Evolutionary conservation across 2,329 filamentous ascomycete genomes (phyloP).

Genomic region (Leptoxyphium fumago): DNA sequence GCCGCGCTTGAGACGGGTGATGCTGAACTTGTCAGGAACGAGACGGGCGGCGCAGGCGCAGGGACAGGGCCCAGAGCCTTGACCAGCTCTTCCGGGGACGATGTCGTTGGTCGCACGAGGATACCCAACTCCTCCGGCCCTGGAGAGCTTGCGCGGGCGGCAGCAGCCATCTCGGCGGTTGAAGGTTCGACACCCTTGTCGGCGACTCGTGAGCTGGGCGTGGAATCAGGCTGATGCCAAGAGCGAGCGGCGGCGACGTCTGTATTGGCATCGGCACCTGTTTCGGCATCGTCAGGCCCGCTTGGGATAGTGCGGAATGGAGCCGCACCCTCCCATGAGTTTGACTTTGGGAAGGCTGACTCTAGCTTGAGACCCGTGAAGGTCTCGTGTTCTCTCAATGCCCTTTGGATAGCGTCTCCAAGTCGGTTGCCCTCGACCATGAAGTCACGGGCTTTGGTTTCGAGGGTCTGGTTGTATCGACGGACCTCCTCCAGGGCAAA

Average conservation of each 20-base stretch:
- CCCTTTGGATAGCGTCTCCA: slow-evolving; percentile 3
- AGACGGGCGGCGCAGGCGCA: not conserved
- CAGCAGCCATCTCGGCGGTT: slow-evolving; percentile 4
- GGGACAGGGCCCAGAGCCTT: slow-evolving; percentile 11
- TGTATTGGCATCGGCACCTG: no score
- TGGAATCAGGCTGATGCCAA: no score
- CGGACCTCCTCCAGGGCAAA: slow-evolving; percentile 4
- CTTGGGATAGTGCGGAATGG: not conserved
- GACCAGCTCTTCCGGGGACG: slow-evolving; percentile 10
- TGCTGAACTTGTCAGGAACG: not conserved
- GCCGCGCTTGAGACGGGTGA: not conserved
- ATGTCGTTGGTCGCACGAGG: slow-evolving; percentile 7
- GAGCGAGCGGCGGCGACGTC: no score
- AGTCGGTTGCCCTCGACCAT: slow-evolving; percentile 3
- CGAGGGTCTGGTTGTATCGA: slow-evolving; percentile 4
- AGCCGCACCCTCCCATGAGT: not conserved
- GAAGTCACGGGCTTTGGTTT: slow-evolving; percentile 4
- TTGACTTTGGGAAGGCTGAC: not conserved
- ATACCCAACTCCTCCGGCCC: slow-evolving; percentile 8
- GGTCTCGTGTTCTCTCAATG: slow-evolving; percentile 4
- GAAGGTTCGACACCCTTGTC: not conserved
- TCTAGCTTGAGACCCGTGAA: slow-evolving; percentile 1
- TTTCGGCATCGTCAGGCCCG: no score
- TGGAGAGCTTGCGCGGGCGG: slow-evolving; percentile 6
- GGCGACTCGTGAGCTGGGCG: no score